Percentiles rank a stretch among this genome's conserved stretches.
Evolutionary conservation across 2,329 filamentous ascomycete genomes (phyloP).

Genomic region (Arthroderma sp.): DNA sequence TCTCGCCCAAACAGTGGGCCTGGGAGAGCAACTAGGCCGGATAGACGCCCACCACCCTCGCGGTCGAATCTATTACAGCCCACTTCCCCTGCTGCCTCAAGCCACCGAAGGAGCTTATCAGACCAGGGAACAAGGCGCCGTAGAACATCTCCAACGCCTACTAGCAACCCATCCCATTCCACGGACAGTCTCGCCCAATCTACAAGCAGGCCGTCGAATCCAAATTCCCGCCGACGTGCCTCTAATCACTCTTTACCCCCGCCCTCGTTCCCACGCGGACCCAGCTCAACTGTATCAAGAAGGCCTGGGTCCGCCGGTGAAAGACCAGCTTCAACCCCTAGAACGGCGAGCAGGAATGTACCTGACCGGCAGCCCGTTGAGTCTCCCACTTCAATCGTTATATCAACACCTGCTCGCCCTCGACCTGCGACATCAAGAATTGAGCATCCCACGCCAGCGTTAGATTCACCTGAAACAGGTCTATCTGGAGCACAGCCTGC

Average conservation of each 20-base stretch:
- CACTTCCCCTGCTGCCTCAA: constrained; percentile 12
- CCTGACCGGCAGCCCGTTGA: not conserved
- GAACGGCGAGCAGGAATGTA: not conserved
- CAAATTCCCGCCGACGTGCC: not conserved
- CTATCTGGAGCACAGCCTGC: not conserved
- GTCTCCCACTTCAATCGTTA: not conserved
- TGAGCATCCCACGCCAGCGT: not conserved
- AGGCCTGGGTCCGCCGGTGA: constrained; percentile 1
- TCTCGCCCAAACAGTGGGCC: not conserved
- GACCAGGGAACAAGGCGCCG: constrained; percentile 22
- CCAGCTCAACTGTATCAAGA: not conserved
- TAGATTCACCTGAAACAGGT: not conserved
- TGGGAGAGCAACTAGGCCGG: not conserved
- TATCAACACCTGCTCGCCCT: not conserved
- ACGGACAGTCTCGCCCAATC: constrained; percentile 1
- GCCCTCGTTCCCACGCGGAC: not conserved
- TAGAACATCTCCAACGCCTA: constrained; percentile 17
- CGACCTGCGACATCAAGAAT: constrained; percentile 9
- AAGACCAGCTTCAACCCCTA: not conserved
- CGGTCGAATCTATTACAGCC: constrained; percentile 23
- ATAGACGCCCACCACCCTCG: constrained; percentile 15
- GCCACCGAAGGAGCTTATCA: constrained; percentile 24
- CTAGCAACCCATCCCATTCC: not conserved
- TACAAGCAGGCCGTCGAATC: not conserved
- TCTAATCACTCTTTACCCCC: constrained; percentile 2